phyloP scores from a whole-genome alignment of 2,329 filamentous ascomycete genomes.

The Phyllosticta citrichinensis region DNA sequence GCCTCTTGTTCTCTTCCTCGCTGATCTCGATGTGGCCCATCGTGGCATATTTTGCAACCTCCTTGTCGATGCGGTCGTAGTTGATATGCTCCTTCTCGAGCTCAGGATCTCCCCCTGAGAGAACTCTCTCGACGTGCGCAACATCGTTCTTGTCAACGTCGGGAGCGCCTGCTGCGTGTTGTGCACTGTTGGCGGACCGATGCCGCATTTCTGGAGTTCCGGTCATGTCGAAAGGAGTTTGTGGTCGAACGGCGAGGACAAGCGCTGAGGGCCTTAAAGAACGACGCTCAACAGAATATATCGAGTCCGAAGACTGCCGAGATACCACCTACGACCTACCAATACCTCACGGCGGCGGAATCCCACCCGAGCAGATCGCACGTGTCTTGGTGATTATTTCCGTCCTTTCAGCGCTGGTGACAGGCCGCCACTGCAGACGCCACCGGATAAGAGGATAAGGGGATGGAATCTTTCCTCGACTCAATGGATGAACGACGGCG shows the following conservation, averaged over 20 bases:
- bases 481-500: background rate
- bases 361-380: background rate
- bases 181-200: background rate
- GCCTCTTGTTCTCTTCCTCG: constrained; percentile 48
- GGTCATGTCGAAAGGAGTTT: background rate
- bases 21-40: constrained; percentile 47
- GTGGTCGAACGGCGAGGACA: background rate
- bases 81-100: constrained; percentile 45
- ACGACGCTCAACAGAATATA: background rate
- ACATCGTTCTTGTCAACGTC: constrained; percentile 22
- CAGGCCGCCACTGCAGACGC: background rate
- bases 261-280: background rate
- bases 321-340: background rate
- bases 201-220: background rate
- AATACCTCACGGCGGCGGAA: background rate
- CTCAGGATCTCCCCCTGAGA: constrained; percentile 31
- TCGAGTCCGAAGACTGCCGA: background rate
- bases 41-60: constrained; percentile 60
- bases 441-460: background rate
- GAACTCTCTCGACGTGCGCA: constrained; percentile 39
- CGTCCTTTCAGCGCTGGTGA: background rate
- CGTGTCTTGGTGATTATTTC: background rate
- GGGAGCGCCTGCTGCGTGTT: background rate
- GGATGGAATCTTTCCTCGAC: background rate
- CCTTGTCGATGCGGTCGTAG: constrained; percentile 54